Evolutionary conservation across 139 green algal species (phyloP).

Genomic region (Parachlorella kessleri): DNA sequence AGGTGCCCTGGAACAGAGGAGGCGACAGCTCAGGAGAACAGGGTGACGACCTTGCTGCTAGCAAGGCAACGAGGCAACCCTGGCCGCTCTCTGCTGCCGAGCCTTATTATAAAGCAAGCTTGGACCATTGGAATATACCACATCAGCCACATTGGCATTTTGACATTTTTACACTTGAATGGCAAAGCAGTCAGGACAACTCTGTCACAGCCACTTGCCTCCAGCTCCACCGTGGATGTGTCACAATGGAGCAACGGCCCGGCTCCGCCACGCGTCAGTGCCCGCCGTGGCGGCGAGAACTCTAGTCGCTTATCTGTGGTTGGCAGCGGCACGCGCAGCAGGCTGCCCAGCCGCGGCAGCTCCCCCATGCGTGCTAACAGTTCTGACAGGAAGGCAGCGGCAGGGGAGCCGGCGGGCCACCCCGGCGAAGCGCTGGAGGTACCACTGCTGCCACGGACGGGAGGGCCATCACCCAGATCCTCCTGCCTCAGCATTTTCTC

Average conservation of each 20-base stretch:
- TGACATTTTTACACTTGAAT: too few species aligned
- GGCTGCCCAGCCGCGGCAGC: background rate
- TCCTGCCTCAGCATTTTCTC: conserved; percentile 61
- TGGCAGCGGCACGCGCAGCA: conserved; percentile 29
- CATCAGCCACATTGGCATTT: too few species aligned
- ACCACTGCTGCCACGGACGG: too few species aligned
- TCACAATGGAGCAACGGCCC: background rate
- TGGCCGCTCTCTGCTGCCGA: too few species aligned
- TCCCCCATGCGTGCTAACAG: conserved; percentile 36
- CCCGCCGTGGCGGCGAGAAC: background rate
- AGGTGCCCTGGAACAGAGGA: too few species aligned
- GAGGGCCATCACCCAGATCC: background rate
- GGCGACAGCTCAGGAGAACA: too few species aligned
- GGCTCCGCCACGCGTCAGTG: background rate
- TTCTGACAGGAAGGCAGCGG: conserved; percentile 49
- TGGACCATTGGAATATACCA: too few species aligned
- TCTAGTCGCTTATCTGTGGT: background rate
- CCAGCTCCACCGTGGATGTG: conserved; percentile 12
- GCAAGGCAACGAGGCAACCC: too few species aligned
- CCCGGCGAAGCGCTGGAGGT: conserved; percentile 27
- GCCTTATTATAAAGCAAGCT: too few species aligned
- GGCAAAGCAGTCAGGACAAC: too few species aligned
- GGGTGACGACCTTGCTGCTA: too few species aligned
- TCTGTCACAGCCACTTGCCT: too few species aligned
- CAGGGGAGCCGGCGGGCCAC: conserved; percentile 39